Base-by-base conservation (phyloP, 1,284 basidiomycete genomes). In the Boletellus deceptivus region DNA sequence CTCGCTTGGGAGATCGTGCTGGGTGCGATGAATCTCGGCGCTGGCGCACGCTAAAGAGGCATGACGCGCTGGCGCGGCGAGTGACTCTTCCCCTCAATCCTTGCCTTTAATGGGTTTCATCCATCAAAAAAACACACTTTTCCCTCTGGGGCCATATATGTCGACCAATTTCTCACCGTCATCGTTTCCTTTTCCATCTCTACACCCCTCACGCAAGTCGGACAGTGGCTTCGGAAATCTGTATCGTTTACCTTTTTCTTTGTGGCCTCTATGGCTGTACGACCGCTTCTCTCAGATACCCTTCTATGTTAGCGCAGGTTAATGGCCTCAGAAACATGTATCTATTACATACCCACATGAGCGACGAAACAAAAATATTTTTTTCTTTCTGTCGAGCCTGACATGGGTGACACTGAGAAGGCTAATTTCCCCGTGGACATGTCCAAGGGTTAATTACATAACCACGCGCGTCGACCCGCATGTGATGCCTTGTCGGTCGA, bases 1-100 rank as follows among this genome's bases (percentile, higher is more conserved):
- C 75, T 84, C 54, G 84, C 85, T 13, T 91, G 87, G 85, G 80
- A 85, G 60, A 73, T 86, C 57, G 72, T 86, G 40, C 71, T 84
- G 38, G 81, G 80, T 38, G 81, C 84, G n/a, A 74, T 86, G 64
- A 82, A 82, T 59, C 67, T 84, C 50, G 82, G 78, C 49, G 78
- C 70, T 43, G 68, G 68, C 44, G 65, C 57, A 48, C 68, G 46
- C 50, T 67, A 46, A 63, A 48, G 52, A 54, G 46, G 13, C 29
- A 31, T 48, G 62, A 54, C 49, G 58, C 54, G 57, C 55, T 49
- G 46, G 55, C 58, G 53, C 55, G 50, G 53, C 46, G 27, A 41
- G 52, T 11, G 29, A 31, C 29, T 13, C 4, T 31, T 31, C 52
- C 54, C 50, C 48, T 58, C 46, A 43, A 50, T 50, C 18, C 52